These are phyloP conservation scores for Globisporangium carolinianum DNA, from an alignment of 352 stramenopile genomes.

Conservation along the genomic window DNA sequence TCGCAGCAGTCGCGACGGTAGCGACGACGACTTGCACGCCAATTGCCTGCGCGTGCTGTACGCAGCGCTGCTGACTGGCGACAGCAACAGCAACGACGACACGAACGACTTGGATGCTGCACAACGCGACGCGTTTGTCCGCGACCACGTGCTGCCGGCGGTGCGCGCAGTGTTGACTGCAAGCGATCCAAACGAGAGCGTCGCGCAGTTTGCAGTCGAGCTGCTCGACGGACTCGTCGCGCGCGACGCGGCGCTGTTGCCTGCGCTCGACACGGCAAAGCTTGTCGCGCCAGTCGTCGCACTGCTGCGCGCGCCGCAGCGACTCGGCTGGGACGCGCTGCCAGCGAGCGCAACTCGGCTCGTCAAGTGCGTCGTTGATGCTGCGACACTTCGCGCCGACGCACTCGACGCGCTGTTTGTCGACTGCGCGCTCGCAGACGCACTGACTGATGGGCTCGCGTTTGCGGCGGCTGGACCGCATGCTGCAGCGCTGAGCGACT, in stretches of 20 bases:
- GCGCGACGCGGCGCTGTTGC: slow-evolving; percentile 22
- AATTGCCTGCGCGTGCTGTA: slow-evolving; percentile 53
- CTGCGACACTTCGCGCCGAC: slow-evolving; percentile 4
- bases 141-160: slow-evolving; percentile 35
- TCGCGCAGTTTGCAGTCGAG: slow-evolving; percentile 43
- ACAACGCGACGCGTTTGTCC: slow-evolving; percentile 29
- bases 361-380: slow-evolving; percentile 25
- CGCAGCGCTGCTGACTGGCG: slow-evolving; percentile 40
- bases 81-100: slow-evolving; percentile 15
- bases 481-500: slow-evolving; percentile 15
- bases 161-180: slow-evolving; percentile 20
- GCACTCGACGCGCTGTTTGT: slow-evolving; percentile 19
- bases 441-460: slow-evolving; percentile 1
- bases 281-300: slow-evolving; percentile 20
- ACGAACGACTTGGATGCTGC: slow-evolving; percentile 10
- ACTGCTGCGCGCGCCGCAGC: slow-evolving; percentile 24
- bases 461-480: not conserved
- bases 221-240: slow-evolving; percentile 40
- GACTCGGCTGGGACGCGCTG: slow-evolving; percentile 19
- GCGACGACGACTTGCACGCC: slow-evolving; percentile 18
- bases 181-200: slow-evolving; percentile 21
- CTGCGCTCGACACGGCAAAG: slow-evolving; percentile 11
- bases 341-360: slow-evolving; percentile 28
- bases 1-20: not conserved
- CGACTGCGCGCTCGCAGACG: slow-evolving; percentile 14